Base-by-base conservation (phyloP, 2,329 filamentous ascomycete species). In the Arthrocladium fulminans region DNA sequence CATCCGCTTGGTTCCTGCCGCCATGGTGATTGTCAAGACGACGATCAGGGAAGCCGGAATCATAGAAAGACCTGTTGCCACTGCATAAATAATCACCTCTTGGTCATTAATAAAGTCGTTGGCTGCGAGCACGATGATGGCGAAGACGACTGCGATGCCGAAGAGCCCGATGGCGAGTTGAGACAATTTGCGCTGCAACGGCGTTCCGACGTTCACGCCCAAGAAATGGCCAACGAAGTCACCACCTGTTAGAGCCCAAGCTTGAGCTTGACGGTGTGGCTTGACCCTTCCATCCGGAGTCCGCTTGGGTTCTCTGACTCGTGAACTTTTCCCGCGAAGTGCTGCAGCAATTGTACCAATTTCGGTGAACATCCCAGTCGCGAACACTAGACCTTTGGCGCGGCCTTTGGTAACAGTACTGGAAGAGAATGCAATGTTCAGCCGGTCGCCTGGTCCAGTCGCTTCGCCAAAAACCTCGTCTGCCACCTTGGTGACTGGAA, bases 11-110 rank as follows among this genome's bases (percentile, higher is more conserved):
- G 77, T 78, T 2, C 77, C 79, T 25, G 76, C 76, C 10, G 78
- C 75, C 70, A 84, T 81, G 3, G 80, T 83, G 47, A 84, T 83
- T 59, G 80, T 84, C 24, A 84, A 65, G 2, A 83, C 80, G 3
- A 81, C 79, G 27, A 83, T 77, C 37, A 84, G 67, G 30, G 75
- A 77, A 3, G 76, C 78, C 0, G 79, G 79, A 53, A 79, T 76
- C 67, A 77, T 76, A 5, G 69, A 72, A 3, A 78, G 61, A 23
- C 67, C 70, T 3, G 68, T 70, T 10, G 72, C 73, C 19, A 78
- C 73, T 10, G 73, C 75, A 52, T 79, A 78, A 50, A 78, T 79
- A 55, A 80, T 73, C 48, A 80, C 75, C 52, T 80, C 75, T 34
- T 72, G 66, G 38, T 66, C 58, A 13, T 63, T 58, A 22, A 65